A percentile compares a stretch with the other conserved stretches of the same genome.
phyloP scores from a whole-genome alignment of 2,329 filamentous ascomycete genomes.

The Ilyonectria robusta region DNA sequence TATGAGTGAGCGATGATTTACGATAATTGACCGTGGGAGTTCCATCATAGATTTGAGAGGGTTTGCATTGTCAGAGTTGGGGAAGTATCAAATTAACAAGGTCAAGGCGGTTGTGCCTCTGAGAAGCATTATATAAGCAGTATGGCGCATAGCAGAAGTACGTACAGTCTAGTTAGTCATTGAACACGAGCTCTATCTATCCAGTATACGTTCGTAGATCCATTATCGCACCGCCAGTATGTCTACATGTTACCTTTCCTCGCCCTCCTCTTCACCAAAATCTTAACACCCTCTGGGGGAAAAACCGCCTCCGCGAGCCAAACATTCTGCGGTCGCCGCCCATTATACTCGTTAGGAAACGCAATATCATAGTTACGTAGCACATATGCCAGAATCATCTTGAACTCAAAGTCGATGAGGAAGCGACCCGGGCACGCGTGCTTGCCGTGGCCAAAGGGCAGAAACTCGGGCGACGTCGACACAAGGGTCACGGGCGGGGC shows the following conservation, averaged over 20 bases:
- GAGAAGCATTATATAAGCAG: neutral
- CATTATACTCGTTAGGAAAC: conserved; percentile 39
- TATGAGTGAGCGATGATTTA: neutral
- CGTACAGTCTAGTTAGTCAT: neutral
- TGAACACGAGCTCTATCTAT: neutral
- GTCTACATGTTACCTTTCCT: neutral
- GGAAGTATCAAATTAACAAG: neutral
- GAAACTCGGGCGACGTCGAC: conserved; percentile 42
- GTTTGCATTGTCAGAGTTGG: neutral
- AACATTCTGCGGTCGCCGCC: conserved; percentile 36
- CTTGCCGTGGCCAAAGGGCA: conserved; percentile 39
- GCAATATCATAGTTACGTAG: conserved; percentile 40
- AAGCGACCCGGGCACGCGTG: conserved; percentile 50
- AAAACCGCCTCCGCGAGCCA: conserved; percentile 41
- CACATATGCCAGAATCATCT: conserved; percentile 49
- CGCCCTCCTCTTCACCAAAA: conserved; percentile 38
- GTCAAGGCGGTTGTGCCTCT: neutral
- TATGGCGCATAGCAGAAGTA: neutral
- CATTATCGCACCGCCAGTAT: neutral
- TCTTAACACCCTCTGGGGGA: conserved; percentile 36
- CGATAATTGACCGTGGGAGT: neutral
- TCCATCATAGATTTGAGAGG: neutral
- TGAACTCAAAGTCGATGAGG: conserved; percentile 50
- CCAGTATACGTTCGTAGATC: neutral
- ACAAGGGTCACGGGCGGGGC: conserved; percentile 32